Percentiles rank a stretch among this genome's conserved stretches.
Conservation (phyloP, 2,329 filamentous ascomycete genomes). For the Epichloe elymi region DNA sequence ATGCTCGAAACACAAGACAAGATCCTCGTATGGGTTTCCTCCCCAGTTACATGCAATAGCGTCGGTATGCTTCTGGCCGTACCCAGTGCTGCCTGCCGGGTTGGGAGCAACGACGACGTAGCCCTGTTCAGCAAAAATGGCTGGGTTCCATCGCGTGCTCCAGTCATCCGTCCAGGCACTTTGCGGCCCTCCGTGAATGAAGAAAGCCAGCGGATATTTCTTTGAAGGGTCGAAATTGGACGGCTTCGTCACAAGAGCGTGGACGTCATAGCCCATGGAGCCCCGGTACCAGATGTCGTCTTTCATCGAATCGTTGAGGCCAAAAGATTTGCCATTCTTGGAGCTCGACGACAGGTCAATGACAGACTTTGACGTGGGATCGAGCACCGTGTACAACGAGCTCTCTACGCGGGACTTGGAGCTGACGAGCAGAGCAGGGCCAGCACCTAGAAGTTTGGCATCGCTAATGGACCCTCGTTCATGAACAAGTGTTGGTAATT, state of each 20-base stretch:
- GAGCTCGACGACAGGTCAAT: conserved; percentile 48
- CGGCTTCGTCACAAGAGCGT: conserved; percentile 54
- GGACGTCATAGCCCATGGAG: conserved; percentile 50
- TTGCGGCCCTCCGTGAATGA: conserved; percentile 77
- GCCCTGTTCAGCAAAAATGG: conserved; percentile 75
- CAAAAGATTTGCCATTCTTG: conserved; percentile 52
- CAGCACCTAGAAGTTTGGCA: conserved; percentile 36
- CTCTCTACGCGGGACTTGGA: conserved; percentile 60
- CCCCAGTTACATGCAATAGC: conserved; percentile 75
- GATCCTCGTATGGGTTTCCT: conserved; percentile 68
- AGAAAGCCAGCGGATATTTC: conserved; percentile 65
- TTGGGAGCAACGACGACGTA: conserved; percentile 76
- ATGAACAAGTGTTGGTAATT: conserved; percentile 36
- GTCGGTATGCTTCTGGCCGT: conserved; percentile 64
- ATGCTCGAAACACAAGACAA: conserved; percentile 66
- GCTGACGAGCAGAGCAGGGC: conserved; percentile 45
- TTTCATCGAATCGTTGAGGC: conserved; percentile 49
- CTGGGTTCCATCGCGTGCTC: conserved; percentile 77
- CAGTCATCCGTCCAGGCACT: conserved; percentile 63
- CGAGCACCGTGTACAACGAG: conserved; percentile 51
- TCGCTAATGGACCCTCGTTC: conserved; percentile 40
- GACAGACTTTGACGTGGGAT: conserved; percentile 25
- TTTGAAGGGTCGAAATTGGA: conserved; percentile 54
- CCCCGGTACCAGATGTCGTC: conserved; percentile 59
- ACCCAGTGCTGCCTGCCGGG: conserved; percentile 71